phyloP scores from a whole-genome alignment of 257 asterid species.

The Primulina huaijiensis region DNA sequence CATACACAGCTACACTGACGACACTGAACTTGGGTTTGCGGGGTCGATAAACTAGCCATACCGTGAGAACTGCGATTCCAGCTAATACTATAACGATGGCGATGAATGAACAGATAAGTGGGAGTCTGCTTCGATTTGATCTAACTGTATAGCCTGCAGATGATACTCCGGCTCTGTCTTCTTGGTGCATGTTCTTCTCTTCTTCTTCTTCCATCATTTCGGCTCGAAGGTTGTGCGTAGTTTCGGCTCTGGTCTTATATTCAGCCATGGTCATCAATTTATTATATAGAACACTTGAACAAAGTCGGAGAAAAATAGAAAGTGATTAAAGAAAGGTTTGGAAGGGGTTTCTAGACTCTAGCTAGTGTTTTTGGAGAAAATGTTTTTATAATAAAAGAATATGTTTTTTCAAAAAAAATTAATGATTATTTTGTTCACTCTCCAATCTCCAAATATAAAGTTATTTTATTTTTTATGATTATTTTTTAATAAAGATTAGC shows the following conservation, averaged over 20 bases:
- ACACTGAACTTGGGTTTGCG: constrained; percentile 52
- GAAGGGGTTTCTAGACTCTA: no score
- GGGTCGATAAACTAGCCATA: constrained; percentile 62
- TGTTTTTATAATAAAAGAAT: no score
- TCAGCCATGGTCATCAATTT: background rate
- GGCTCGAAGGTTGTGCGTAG: background rate
- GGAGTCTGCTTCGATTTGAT: constrained; percentile 22
- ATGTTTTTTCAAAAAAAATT: no score
- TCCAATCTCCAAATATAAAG: no score
- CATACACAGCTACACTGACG: constrained; percentile 46
- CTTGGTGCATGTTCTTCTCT: background rate
- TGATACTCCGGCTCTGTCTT: background rate
- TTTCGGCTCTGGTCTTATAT: background rate
- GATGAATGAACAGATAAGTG: constrained; percentile 24
- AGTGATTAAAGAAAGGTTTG: no score
- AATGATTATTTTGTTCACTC: no score
- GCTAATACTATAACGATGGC: constrained; percentile 34
- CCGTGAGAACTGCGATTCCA: constrained; percentile 40
- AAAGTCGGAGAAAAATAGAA: no score
- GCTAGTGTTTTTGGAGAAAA: no score
- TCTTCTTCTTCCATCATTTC: constrained; percentile 24
- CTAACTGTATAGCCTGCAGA: background rate
- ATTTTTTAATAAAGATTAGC: no score
- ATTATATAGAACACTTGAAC: background rate
- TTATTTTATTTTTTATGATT: no score